These are phyloP conservation scores for Ogataea trehalophila DNA, from an alignment of 805 yeast genomes.

Conservation along the genomic window DNA sequence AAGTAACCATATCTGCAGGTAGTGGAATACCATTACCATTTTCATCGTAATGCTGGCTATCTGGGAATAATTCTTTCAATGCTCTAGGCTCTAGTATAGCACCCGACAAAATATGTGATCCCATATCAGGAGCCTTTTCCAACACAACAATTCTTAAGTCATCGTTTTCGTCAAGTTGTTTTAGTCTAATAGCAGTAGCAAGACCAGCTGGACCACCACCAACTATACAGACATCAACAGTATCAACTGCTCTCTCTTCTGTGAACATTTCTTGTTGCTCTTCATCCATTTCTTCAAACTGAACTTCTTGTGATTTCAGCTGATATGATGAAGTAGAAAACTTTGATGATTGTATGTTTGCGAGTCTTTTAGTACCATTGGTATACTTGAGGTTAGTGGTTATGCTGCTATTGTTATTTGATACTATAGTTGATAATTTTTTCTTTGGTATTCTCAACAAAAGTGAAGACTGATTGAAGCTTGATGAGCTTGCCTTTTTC, in stretches of 20 bases:
- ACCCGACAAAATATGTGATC: constrained; percentile 88
- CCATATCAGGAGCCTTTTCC: constrained; percentile 92
- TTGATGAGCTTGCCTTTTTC: no score
- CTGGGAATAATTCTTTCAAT: constrained; percentile 76
- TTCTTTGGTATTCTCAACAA: no score
- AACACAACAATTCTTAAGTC: constrained; percentile 76
- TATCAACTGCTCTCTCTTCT: constrained; percentile 74
- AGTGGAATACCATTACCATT: constrained; percentile 60
- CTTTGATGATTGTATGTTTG: no score
- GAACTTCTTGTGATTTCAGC: constrained; percentile 19
- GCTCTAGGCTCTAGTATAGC: constrained; percentile 93
- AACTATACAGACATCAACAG: constrained; percentile 90
- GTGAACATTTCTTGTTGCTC: constrained; percentile 45
- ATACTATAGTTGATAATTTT: no score
- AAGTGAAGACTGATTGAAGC: no score
- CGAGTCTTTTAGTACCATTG: no score
- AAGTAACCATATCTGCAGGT: constrained; percentile 72
- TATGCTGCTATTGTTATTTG: no score
- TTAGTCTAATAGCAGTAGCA: constrained; percentile 85
- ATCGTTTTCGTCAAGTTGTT: constrained; percentile 72
- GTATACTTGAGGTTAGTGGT: no score
- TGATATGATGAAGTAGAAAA: no score
- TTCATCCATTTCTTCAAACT: constrained; percentile 26
- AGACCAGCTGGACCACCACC: constrained; percentile 99
- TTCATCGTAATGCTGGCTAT: constrained; percentile 48